phyloP scores from a whole-genome alignment of 179 eudicot species.

The Monotropa hypopitys region DNA sequence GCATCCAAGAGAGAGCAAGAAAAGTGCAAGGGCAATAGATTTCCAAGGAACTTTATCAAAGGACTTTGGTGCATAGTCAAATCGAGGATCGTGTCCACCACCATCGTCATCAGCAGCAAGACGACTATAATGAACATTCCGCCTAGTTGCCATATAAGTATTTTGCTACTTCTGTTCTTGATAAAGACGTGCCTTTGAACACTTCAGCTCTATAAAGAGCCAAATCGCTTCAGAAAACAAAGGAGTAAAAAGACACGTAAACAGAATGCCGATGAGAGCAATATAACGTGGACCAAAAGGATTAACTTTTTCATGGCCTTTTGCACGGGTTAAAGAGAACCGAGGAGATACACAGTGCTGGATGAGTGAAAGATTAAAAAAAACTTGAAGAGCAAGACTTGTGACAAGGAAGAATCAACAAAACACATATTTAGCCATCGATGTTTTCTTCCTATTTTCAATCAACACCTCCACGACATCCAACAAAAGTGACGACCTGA shows the following conservation, averaged over 20 bases:
- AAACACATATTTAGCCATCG: neutral
- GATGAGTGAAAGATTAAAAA: neutral
- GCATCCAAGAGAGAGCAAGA: slow-evolving; percentile 58
- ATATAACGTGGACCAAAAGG: neutral
- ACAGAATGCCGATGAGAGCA: neutral
- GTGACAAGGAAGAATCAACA: too few relatives aligned
- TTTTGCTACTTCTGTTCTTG: neutral
- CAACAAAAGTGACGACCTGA: neutral
- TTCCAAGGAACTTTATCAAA: slow-evolving; percentile 78
- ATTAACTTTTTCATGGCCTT: neutral
- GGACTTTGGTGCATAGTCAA: slow-evolving; percentile 56
- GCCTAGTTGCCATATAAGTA: slow-evolving; percentile 49
- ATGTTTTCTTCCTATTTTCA: neutral
- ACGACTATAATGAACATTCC: slow-evolving; percentile 50
- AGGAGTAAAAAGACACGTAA: neutral
- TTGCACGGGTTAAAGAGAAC: neutral
- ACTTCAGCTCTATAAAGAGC: neutral
- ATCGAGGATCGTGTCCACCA: slow-evolving; percentile 49
- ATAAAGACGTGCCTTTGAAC: neutral
- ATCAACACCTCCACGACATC: neutral
- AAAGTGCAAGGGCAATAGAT: slow-evolving; percentile 69
- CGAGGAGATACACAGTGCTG: neutral
- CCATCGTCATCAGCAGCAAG: slow-evolving; percentile 42
- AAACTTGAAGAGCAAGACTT: neutral
- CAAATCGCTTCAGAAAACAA: slow-evolving; percentile 5